Percentiles rank a stretch among this genome's conserved stretches.
phyloP scores from a whole-genome alignment of 2,329 filamentous ascomycete genomes.

The Colletotrichum kahawae region DNA sequence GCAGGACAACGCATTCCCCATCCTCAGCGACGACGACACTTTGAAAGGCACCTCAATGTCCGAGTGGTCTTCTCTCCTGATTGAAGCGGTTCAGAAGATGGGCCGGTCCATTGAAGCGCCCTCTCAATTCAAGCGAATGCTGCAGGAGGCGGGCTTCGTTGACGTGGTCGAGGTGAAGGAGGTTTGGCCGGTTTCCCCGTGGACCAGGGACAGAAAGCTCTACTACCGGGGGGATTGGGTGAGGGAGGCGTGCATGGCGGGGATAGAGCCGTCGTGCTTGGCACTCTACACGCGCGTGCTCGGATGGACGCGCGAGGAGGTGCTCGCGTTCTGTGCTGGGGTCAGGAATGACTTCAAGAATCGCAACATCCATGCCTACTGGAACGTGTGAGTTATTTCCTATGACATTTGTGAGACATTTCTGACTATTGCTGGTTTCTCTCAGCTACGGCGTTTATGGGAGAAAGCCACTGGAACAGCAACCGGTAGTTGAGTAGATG shows the following conservation, averaged over 20 bases:
- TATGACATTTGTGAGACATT: too few species aligned
- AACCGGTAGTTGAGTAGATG: too few species aligned
- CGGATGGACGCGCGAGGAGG: slow-evolving; percentile 35
- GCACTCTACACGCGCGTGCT: slow-evolving; percentile 37
- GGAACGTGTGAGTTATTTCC: slow-evolving; percentile 36
- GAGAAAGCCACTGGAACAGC: too few species aligned
- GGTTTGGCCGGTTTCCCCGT: slow-evolving; percentile 55
- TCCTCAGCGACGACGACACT: background rate
- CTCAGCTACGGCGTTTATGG: too few species aligned
- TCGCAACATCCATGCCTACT: slow-evolving; percentile 39
- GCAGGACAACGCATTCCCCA: background rate
- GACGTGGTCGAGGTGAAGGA: slow-evolving; percentile 49
- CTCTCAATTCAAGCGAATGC: slow-evolving; percentile 37
- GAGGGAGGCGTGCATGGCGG: slow-evolving; percentile 30
- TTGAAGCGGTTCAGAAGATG: background rate
- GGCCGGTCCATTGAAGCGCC: background rate
- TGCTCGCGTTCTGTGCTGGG: slow-evolving; percentile 36
- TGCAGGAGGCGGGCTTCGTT: slow-evolving; percentile 49
- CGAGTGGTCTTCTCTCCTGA: background rate
- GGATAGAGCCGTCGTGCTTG: slow-evolving; percentile 37
- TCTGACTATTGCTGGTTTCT: too few species aligned
- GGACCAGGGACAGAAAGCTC: slow-evolving; percentile 52
- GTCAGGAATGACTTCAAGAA: slow-evolving; percentile 38
- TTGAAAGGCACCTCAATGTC: background rate
- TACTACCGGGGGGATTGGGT: slow-evolving; percentile 50